A percentile compares a stretch with the other conserved stretches of the same genome.
Conservation (phyloP, 2,329 filamentous ascomycete species). For the Monosporascus ibericus region DNA sequence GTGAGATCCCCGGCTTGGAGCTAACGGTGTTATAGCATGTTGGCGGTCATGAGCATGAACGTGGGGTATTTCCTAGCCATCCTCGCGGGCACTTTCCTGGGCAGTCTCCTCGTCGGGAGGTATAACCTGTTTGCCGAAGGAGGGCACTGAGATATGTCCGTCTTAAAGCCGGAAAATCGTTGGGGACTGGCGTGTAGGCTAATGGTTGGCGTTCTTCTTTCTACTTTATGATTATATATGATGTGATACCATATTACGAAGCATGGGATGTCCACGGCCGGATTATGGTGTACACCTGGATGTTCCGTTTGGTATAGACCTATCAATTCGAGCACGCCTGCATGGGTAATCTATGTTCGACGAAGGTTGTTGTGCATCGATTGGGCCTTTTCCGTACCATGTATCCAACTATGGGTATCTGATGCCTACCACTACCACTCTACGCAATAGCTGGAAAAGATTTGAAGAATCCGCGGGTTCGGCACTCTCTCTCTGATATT, state of each 20-base stretch:
- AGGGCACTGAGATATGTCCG: conserved; percentile 31
- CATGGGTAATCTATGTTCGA: no score
- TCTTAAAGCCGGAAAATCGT: not conserved
- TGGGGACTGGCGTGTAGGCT: not conserved
- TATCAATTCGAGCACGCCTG: no score
- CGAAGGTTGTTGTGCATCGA: no score
- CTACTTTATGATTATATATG: not conserved
- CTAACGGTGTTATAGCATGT: conserved; percentile 37
- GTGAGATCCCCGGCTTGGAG: not conserved
- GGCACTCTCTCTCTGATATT: not conserved
- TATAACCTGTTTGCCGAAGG: conserved; percentile 45
- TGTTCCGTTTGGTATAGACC: no score
- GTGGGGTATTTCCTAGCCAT: conserved; percentile 27
- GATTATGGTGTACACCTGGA: no score
- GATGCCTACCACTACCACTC: no score
- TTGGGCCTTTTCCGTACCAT: no score
- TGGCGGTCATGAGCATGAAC: conserved; percentile 29
- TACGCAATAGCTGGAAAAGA: no score
- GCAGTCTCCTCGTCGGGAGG: conserved; percentile 73
- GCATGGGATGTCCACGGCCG: no score
- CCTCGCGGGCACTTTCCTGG: conserved; percentile 58
- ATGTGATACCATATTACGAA: not conserved
- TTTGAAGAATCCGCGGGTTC: not conserved
- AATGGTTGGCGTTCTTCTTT: no score
- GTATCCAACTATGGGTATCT: no score